Conservation (phyloP, 169 alveolate species). For the Toxoplasma gondii region DNA sequence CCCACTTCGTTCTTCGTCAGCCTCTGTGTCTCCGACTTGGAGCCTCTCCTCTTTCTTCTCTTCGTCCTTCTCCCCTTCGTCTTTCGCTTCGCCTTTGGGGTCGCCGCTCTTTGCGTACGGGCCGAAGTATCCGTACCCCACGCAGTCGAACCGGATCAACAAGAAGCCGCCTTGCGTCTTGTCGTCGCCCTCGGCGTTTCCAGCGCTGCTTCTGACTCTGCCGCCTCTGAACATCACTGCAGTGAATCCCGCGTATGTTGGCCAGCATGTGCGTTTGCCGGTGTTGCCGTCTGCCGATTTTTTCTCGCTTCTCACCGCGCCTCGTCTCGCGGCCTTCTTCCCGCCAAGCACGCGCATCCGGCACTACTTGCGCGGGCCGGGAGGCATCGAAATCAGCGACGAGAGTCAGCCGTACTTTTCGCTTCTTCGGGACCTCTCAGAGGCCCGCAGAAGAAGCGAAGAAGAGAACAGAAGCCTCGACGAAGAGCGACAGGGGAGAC, state of each 20-base stretch:
- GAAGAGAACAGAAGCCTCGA: neutral
- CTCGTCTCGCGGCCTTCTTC: neutral
- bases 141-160: slow-evolving; percentile 38
- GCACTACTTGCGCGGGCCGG: slow-evolving; percentile 9
- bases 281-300: slow-evolving; percentile 39
- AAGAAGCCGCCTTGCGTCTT: slow-evolving; percentile 40
- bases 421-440: neutral
- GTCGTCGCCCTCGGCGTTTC: slow-evolving; percentile 45
- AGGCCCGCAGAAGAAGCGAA: neutral
- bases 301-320: neutral
- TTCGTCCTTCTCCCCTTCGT: neutral
- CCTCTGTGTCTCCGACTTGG: no score
- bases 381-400: neutral
- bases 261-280: slow-evolving; percentile 49
- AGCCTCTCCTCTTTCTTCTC: neutral
- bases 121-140: slow-evolving; percentile 9
- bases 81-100: neutral
- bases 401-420: slow-evolving; percentile 28
- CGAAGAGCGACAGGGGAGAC: neutral
- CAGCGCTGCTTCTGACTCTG: slow-evolving; percentile 20
- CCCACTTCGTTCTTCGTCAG: no score
- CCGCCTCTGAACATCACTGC: slow-evolving; percentile 10
- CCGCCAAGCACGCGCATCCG: slow-evolving; percentile 24
- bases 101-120: slow-evolving; percentile 12
- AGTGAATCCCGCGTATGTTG: slow-evolving; percentile 30